Evolutionary conservation across 495 filamentous ascomycete genomes (phyloP), one percentile per base, ranked within the genome.

Genomic region (Durotheca rogersii): DNA sequence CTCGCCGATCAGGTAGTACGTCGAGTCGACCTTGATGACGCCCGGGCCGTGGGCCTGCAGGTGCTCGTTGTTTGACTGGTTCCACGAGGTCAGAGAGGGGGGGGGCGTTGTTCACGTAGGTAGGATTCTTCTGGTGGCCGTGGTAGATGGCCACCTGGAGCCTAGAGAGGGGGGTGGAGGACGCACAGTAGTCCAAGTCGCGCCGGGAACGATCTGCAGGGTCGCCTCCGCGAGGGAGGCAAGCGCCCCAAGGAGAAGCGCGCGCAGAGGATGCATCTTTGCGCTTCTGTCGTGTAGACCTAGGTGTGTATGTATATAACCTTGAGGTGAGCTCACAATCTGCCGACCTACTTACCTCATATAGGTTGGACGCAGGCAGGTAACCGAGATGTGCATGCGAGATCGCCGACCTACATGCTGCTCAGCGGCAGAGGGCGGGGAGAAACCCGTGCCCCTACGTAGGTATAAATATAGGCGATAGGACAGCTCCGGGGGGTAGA

Each of bases 1-100:
- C 66, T 87, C 84, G 34, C 84, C 84, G 33, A 85, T 70, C 44
- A 79, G 67, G 68, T 85, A 85, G 70, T 80, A 87, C 0, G 70
- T 72, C 12, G 67, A 68, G 50, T 76, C 72, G 2, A 74, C 77
- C 36, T 79, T 61, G 59, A 81, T 76, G 11, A 83, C 48, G 41
- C 80, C 81, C 1, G 72, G 75, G 30, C 76, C 76, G 50, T 80
- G 76, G 3, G 84, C 84, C 69, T 87, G 80, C 7, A 87, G 70
- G 59, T 85, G 84, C 11, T 79, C 67, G 29, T 72, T 71, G 41
- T 75, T 72, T 23, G 70, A 74, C 72, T 69, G 30, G n/a, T n/a
- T n/a, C n/a, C n/a, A n/a, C n/a, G n/a, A n/a, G n/a, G n/a, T n/a
- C n/a, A n/a, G n/a, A n/a, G n/a, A 16, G 30, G 39, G 6, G 18